Evolutionary conservation across 2,329 filamentous ascomycete species (phyloP).

Genomic region (Colletotrichum graminicola): DNA sequence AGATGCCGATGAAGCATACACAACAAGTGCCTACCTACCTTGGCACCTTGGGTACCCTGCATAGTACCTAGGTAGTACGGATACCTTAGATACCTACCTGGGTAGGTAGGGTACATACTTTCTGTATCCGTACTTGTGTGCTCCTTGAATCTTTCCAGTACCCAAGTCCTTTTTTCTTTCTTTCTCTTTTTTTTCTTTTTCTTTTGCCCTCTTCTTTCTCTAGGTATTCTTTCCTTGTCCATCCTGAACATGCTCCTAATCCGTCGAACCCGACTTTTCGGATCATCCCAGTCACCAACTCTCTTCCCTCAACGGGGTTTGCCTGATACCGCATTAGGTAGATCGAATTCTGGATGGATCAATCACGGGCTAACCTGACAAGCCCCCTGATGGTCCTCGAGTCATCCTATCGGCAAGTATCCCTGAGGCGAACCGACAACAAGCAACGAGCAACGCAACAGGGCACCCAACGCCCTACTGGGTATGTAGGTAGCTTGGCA

Average conservation of each 20-base stretch:
- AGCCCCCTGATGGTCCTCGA: neutral
- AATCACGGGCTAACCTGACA: neutral
- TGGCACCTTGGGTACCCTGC: too few species aligned
- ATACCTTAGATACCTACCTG: neutral
- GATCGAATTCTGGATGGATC: neutral
- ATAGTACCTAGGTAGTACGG: neutral
- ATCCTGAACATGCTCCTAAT: neutral
- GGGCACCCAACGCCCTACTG: neutral
- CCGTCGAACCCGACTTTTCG: slow-evolving; percentile 1
- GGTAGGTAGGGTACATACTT: too few species aligned
- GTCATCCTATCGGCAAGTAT: neutral
- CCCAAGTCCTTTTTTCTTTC: too few species aligned
- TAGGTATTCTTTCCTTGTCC: too few species aligned
- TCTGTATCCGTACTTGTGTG: neutral
- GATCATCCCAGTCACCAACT: neutral
- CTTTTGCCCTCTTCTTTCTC: neutral
- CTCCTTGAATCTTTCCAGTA: too few species aligned
- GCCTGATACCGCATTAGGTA: neutral
- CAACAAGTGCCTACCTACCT: neutral
- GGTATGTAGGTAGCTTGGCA: neutral
- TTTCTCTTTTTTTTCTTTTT: too few species aligned
- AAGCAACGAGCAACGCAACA: neutral
- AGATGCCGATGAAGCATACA: slow-evolving; percentile 17
- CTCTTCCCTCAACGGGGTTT: neutral
- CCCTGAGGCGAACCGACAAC: neutral